Evolutionary conservation across 768 basidiomycete species (phyloP), one percentile per base, ranked within the genome.

Genomic region (Dioszegia crocea): DNA sequence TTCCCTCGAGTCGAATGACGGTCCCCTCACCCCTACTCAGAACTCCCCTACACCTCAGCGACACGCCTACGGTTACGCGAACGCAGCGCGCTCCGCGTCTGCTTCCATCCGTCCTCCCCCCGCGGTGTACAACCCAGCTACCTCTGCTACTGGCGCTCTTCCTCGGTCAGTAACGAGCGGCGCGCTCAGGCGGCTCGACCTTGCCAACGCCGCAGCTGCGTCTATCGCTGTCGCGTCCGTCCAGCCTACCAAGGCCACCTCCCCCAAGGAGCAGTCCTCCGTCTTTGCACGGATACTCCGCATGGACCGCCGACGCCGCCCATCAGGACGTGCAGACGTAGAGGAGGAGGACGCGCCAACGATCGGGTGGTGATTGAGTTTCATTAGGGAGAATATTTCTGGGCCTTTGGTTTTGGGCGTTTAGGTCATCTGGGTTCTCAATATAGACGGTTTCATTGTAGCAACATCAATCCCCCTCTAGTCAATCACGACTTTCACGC

Each of bases 1-100:
- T 0, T 76, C 75, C 6, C 64, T 76, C 49, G 75, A 76, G 55
- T 75, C 75, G 16, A 62, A 68, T 16, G 67, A 68, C 59, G 57
- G 66, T 62, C 66, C 66, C 38, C 63, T 70, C 16, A 73, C 68
- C 36, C 71, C 71, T 30, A 48, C 48, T 8, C 36, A 51, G 2
- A 24, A 23, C 14, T 51, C 62, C 14, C 56, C 62, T 31, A 46
- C 55, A 33, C 27, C 48, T 57, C 41, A 51, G 36, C 33, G 39
- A n/a, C 44, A 36, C 10, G 11, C 29, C 27, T 24, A 51, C 23
- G 19, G 23, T 14, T 43, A 54, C 14, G 49, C 62, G 19, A 54
- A 47, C 33, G 24, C 58, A 54, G 59, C 44, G 30, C 57, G 62
- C 33, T 66, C 64, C 9, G 64, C 62, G 33, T 71, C 64, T 4